These are phyloP conservation scores for Talaromyces sp. DNA, from an alignment of 2,329 filamentous ascomycete genomes.

Conservation along the genomic window DNA sequence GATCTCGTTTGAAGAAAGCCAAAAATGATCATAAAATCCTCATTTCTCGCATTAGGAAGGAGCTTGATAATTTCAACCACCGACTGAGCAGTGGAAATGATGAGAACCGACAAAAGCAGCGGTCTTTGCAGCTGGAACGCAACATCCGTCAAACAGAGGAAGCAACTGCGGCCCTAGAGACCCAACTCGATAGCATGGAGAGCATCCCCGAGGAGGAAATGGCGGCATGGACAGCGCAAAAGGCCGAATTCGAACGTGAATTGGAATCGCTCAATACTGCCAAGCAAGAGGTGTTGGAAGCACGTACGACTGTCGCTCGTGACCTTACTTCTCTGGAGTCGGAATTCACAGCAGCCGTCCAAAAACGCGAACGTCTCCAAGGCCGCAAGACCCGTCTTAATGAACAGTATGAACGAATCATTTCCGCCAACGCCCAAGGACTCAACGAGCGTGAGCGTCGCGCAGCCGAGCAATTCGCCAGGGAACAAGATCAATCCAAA, in stretches of 20 bases:
- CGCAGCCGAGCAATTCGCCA: conserved; percentile 42
- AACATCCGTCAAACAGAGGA: conserved; percentile 61
- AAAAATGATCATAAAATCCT: conserved; percentile 58
- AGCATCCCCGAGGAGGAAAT: conserved; percentile 54
- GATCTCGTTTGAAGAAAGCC: conserved; percentile 54
- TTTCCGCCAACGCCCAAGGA: conserved; percentile 54
- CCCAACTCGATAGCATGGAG: conserved; percentile 51
- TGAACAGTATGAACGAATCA: conserved; percentile 57
- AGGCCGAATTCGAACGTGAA: conserved; percentile 51
- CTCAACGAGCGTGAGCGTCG: conserved; percentile 51
- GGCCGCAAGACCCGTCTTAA: conserved; percentile 54
- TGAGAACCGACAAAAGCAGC: conserved; percentile 59
- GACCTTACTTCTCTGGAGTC: conserved; percentile 48
- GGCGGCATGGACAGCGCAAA: conserved; percentile 48
- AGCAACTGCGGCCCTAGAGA: conserved; percentile 50
- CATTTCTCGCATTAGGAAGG: conserved; percentile 54
- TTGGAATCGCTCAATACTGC: conserved; percentile 46
- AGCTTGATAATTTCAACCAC: conserved; percentile 54
- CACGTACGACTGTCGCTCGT: conserved; percentile 48
- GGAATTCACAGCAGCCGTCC: conserved; percentile 48
- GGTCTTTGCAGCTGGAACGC: conserved; percentile 57
- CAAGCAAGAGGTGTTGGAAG: conserved; percentile 46
- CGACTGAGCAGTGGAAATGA: conserved; percentile 56
- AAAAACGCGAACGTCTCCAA: conserved; percentile 57
- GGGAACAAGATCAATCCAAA: conserved; percentile 41